phyloP scores from a whole-genome alignment of 352 stramenopile species.

The Globisporangium canariense region DNA sequence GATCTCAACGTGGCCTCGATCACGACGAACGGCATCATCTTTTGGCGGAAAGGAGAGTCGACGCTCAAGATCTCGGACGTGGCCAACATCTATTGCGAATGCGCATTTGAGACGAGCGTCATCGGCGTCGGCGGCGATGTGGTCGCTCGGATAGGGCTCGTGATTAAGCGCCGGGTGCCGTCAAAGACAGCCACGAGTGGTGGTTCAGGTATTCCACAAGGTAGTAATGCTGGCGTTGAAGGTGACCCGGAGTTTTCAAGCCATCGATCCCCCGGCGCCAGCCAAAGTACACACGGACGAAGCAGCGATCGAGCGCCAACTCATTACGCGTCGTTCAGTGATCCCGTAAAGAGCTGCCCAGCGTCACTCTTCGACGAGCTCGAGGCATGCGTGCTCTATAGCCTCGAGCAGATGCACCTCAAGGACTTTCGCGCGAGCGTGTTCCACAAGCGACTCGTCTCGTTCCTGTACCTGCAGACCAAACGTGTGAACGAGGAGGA shows the following conservation, averaged over 20 bases:
- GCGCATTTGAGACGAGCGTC: constrained; percentile 32
- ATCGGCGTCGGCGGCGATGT: constrained; percentile 62
- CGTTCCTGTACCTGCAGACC: constrained; percentile 92
- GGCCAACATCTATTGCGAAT: constrained; percentile 33
- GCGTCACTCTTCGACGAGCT: constrained; percentile 69
- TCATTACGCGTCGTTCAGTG: neutral
- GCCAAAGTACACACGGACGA: constrained; percentile 8
- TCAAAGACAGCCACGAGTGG: neutral
- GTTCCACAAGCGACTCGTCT: constrained; percentile 78
- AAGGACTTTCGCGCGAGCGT: constrained; percentile 77
- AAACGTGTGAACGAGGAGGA: constrained; percentile 91
- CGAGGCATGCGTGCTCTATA: constrained; percentile 68
- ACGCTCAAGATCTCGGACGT: constrained; percentile 33
- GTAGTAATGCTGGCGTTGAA: neutral
- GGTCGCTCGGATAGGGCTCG: constrained; percentile 37
- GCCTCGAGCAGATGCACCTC: constrained; percentile 58
- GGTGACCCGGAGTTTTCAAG: neutral
- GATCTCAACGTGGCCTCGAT: constrained; percentile 63
- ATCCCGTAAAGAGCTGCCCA: constrained; percentile 13
- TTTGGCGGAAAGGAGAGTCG: constrained; percentile 56
- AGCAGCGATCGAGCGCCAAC: constrained; percentile 14
- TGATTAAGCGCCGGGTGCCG: constrained; percentile 43
- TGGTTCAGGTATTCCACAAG: neutral
- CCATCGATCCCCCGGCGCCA: neutral
- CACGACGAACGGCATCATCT: constrained; percentile 59